These are phyloP conservation scores for Chlamydomonas applanata DNA, from an alignment of 139 green algal genomes.

Conservation along the genomic window DNA sequence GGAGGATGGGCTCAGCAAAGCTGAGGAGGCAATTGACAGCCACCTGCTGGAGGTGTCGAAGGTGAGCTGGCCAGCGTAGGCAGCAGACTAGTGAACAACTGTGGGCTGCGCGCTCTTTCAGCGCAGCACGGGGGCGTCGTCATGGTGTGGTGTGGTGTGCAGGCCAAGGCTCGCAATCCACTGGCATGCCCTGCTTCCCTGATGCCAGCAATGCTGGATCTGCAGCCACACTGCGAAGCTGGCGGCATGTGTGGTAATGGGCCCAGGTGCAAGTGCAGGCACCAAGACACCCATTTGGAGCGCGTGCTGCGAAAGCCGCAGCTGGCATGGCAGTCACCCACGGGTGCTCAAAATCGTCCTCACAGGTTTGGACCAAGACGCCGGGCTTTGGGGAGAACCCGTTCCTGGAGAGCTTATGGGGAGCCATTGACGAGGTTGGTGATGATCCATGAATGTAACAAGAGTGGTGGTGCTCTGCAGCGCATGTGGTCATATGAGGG, in stretches of 20 bases:
- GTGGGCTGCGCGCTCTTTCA: not conserved
- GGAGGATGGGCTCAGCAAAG: conserved; percentile 57
- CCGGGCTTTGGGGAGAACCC: conserved; percentile 71
- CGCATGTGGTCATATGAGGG: no score
- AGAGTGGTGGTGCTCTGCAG: no score
- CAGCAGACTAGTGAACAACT: not conserved
- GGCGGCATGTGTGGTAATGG: no score
- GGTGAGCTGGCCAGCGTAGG: conserved; percentile 27
- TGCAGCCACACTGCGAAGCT: no score
- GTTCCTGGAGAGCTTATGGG: conserved; percentile 89
- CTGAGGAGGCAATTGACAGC: conserved; percentile 86
- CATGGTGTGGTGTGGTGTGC: conserved; percentile 8
- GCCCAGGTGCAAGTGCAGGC: no score
- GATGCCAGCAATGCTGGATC: no score
- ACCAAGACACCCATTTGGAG: not conserved
- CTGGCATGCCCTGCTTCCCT: no score
- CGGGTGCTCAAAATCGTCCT: no score
- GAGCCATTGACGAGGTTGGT: conserved; percentile 84
- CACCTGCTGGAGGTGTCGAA: conserved; percentile 86
- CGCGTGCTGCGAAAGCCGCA: not conserved
- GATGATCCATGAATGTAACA: no score
- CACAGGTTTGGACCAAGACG: conserved; percentile 84
- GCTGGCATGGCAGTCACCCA: no score
- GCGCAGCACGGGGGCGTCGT: not conserved
- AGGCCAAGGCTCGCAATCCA: not conserved